Evolutionary conservation across 108 stramenopile genomes (phyloP).

Genomic region (Pelagomonas calceolata): DNA sequence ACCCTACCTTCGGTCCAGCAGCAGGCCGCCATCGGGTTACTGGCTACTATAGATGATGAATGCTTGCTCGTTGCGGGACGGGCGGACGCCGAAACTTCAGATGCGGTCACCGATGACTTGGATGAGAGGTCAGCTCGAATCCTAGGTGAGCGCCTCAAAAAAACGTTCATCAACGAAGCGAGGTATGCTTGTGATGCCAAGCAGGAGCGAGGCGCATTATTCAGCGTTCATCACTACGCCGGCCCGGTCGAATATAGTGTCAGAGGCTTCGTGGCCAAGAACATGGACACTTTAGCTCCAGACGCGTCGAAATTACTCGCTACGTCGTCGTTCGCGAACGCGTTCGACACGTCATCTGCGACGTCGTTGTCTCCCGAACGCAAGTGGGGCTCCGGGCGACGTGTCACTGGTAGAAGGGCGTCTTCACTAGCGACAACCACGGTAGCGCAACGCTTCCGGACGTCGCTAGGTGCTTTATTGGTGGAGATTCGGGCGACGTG

Average conservation of each 20-base stretch:
- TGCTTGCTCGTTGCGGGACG: conserved; percentile 19
- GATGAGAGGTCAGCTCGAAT: not conserved
- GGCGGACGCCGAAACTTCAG: not conserved
- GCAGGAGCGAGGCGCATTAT: conserved; percentile 62
- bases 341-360: conserved; percentile 53
- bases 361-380: conserved; percentile 15
- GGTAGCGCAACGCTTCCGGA: conserved; percentile 82
- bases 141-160: not conserved
- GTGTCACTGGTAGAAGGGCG: not conserved
- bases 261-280: conserved; percentile 91
- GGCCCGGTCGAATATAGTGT: conserved; percentile 81
- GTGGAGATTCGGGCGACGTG: conserved; percentile 78
- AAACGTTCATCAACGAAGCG: not conserved
- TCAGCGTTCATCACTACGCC: conserved; percentile 87
- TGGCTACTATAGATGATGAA: conserved; percentile 84
- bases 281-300: conserved; percentile 87
- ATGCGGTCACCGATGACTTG: not conserved
- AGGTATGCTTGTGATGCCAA: conserved; percentile 10
- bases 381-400: not conserved
- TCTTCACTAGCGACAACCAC: conserved; percentile 40
- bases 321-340: conserved; percentile 55
- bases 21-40: conserved; percentile 57
- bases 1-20: not conserved
- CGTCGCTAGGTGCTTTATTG: conserved; percentile 37
- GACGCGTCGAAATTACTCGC: conserved; percentile 77